Evolutionary conservation across 2,329 filamentous ascomycete genomes (phyloP), one percentile per base, ranked within the genome.

Genomic region (Aspergillus latus): DNA sequence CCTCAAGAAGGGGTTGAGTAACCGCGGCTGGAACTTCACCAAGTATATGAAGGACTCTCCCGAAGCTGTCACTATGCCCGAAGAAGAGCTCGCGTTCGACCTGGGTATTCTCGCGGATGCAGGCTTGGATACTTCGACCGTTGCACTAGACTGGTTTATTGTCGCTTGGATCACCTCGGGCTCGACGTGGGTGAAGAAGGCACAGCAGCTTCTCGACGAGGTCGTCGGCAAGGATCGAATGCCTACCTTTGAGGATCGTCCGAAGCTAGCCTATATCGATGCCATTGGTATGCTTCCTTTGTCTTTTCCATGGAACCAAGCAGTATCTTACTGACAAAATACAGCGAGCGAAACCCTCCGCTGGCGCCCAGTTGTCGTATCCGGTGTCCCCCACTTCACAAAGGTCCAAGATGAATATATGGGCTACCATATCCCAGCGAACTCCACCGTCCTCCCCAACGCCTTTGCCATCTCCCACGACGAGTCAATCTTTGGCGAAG

Each of bases 311-410:
- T 21, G 21, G 21, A 6, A 7, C 4, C 2, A 29, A 29, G 1
- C 6, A 30, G 6, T 46, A 34, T 16, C n/a, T 0, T 43, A 32
- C 44, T 46, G 5, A 46, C 44, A 34, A 32, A 5, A 10, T 21
- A 34, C 32, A 49, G 48, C 48, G 11, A 50, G 48, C 48, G 48
- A 50, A 29, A 50, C 48, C 37, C 48, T 50, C n/a, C 48, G 48
- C 6, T 50, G 48, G 48, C 48, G 48, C 28, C 48, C 48, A 6
- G 48, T 50, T 8, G 48, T 50, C 1, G 48, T 50, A 7, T 7
- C n/a, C 9, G 48, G 48, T 10, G 48, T 50, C 7, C 48, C 48
- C 4, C 48, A 50, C 37, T 42, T 32, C 15, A 50, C 48, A 13
- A 50, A 50, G 26, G 16, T n/a, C 16, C 26, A 42, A 6, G 48